Conservation (phyloP, 2,329 filamentous ascomycete species). For the Apiospora malaysiana region DNA sequence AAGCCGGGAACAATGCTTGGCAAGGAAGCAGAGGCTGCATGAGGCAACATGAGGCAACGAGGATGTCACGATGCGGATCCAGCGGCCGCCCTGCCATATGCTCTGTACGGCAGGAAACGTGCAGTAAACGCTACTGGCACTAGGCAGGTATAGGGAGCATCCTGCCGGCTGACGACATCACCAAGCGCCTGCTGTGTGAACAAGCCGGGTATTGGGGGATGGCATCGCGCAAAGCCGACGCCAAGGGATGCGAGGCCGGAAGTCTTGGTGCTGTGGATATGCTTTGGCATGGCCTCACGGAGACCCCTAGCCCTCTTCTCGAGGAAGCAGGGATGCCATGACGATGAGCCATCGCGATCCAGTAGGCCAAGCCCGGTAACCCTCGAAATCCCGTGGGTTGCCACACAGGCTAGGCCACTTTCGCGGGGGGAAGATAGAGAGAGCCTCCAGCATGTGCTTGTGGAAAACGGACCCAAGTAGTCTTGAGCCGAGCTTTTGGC, state of each 20-base stretch:
- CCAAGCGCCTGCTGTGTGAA: slow-evolving; percentile 1
- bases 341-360: neutral
- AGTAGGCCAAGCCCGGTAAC: neutral
- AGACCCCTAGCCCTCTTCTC: neutral
- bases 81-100: neutral
- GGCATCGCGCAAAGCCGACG: slow-evolving; percentile 23
- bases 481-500: neutral
- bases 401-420: slow-evolving; percentile 5
- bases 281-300: neutral
- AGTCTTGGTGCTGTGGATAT: slow-evolving; percentile 23
- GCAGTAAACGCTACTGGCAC: neutral
- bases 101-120: neutral
- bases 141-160: neutral
- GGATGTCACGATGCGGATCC: neutral
- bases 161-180: slow-evolving; percentile 11
- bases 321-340: slow-evolving; percentile 25
- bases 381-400: neutral
- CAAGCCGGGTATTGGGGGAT: neutral
- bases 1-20: neutral
- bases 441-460: neutral
- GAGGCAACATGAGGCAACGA: too few species aligned
- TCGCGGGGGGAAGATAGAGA: neutral
- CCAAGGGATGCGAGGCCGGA: slow-evolving; percentile 34
- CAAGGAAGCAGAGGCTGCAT: neutral
- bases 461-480: neutral